Conservation (phyloP, 495 filamentous ascomycete genomes). For the Talaromyces trachyspermus region DNA sequence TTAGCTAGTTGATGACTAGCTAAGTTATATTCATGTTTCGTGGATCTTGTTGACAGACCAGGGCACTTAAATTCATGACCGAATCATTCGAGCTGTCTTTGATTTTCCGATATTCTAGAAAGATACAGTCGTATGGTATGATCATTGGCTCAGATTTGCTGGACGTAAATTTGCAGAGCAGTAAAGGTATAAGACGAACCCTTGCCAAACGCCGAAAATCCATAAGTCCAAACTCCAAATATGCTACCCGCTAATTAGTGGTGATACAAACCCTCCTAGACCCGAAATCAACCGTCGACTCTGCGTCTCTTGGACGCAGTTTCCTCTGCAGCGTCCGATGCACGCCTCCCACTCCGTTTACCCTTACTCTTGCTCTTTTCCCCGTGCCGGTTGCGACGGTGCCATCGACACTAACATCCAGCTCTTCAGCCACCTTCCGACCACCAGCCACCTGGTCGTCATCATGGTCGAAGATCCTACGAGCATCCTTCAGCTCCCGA, state of each 20-base stretch:
- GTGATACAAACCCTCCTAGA: neutral
- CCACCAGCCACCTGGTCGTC: conserved; percentile 40
- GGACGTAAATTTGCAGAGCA: too few relatives aligned
- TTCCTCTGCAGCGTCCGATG: conserved; percentile 40
- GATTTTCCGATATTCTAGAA: too few relatives aligned
- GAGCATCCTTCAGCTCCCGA: conserved; percentile 66
- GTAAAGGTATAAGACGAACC: too few relatives aligned
- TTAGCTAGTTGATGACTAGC: neutral
- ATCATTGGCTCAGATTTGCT: neutral
- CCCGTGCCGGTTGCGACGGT: conserved; percentile 12
- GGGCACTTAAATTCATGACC: too few relatives aligned
- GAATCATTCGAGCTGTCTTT: too few relatives aligned
- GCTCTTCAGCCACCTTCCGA: conserved; percentile 28
- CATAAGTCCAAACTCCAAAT: too few relatives aligned
- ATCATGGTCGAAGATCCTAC: conserved; percentile 58
- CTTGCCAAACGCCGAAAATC: conserved; percentile 1
- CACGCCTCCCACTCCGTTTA: conserved; percentile 32
- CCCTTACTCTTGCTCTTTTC: conserved; percentile 21
- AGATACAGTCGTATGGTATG: too few relatives aligned
- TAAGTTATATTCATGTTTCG: neutral
- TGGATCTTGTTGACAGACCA: too few relatives aligned
- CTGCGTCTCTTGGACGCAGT: conserved; percentile 37
- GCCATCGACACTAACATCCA: conserved; percentile 17
- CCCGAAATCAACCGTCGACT: conserved; percentile 10
- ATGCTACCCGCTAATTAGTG: neutral